phyloP scores from a whole-genome alignment of 495 filamentous ascomycete genomes.

The Letharia lupina region DNA sequence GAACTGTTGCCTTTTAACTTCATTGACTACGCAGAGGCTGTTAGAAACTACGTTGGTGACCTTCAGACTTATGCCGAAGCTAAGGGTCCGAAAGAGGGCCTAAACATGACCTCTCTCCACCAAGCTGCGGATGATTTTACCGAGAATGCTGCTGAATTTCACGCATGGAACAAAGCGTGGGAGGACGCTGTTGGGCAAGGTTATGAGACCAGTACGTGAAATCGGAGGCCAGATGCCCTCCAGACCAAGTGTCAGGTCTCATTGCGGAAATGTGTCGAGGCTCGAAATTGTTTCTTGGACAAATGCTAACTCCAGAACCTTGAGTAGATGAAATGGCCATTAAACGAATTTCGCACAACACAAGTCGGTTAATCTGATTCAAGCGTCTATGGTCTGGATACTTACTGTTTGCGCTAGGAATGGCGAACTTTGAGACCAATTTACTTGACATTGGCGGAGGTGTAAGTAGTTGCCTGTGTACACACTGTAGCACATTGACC shows the following conservation, averaged over 20 bases:
- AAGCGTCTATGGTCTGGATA: not conserved
- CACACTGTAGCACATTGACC: not conserved
- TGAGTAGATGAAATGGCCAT: constrained; percentile 43
- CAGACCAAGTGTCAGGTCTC: not conserved
- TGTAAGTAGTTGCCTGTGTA: constrained; percentile 40
- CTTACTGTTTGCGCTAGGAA: constrained; percentile 2
- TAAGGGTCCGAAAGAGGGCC: constrained; percentile 39
- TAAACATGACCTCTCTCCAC: constrained; percentile 51
- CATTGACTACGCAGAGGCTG: constrained; percentile 57
- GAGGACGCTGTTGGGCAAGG: constrained; percentile 48
- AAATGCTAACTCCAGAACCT: not conserved
- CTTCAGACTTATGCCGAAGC: constrained; percentile 56
- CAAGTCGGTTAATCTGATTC: constrained; percentile 40
- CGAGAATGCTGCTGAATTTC: constrained; percentile 53
- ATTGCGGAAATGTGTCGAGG: not conserved
- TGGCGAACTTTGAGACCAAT: constrained; percentile 3
- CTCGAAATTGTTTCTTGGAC: not conserved
- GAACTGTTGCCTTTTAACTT: constrained; percentile 80
- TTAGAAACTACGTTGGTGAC: constrained; percentile 54
- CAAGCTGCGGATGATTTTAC: constrained; percentile 54
- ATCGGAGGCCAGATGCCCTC: not conserved
- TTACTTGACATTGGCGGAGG: constrained; percentile 73
- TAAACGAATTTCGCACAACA: constrained; percentile 59
- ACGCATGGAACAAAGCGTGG: constrained; percentile 66
- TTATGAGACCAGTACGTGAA: constrained; percentile 1